phyloP scores from a whole-genome alignment of 805 yeast genomes.

The Candida mattraensis region DNA sequence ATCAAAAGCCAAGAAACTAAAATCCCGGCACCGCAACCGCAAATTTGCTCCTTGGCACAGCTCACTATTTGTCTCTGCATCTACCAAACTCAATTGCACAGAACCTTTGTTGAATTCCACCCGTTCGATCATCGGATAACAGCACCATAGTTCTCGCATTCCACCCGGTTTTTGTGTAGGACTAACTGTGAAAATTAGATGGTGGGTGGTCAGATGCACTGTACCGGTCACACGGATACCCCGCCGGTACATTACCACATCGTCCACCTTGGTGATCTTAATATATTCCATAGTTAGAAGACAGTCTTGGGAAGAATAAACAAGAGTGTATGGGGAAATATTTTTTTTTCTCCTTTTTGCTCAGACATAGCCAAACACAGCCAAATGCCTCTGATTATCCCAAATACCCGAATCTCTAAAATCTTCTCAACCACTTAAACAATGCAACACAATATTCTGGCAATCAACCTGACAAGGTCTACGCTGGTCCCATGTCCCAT shows the following conservation, averaged over 20 bases:
- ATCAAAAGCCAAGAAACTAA: conserved; percentile 76
- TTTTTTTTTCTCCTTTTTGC: too few species aligned
- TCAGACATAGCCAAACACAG: too few species aligned
- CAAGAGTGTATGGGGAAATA: too few species aligned
- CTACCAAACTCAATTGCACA: conserved; percentile 32
- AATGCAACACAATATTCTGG: too few species aligned
- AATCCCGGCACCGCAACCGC: conserved; percentile 80
- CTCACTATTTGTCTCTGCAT: conserved; percentile 16
- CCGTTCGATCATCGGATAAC: conserved; percentile 78
- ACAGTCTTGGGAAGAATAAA: neutral
- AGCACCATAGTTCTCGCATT: conserved; percentile 79
- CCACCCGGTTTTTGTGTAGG: conserved; percentile 20
- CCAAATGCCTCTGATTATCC: too few species aligned
- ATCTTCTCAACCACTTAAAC: too few species aligned
- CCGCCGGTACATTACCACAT: conserved; percentile 52
- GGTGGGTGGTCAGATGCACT: conserved; percentile 72
- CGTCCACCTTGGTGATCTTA: conserved; percentile 49
- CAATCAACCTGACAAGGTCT: too few species aligned
- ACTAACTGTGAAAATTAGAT: conserved; percentile 57
- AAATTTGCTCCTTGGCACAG: conserved; percentile 47
- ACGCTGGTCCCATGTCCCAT: too few species aligned
- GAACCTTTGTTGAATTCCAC: conserved; percentile 60
- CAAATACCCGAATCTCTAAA: too few species aligned
- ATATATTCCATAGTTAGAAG: conserved; percentile 50
- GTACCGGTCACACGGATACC: conserved; percentile 59